Evolutionary conservation across 1,284 basidiomycete species (phyloP).

Genomic region (Ustilago curta): DNA sequence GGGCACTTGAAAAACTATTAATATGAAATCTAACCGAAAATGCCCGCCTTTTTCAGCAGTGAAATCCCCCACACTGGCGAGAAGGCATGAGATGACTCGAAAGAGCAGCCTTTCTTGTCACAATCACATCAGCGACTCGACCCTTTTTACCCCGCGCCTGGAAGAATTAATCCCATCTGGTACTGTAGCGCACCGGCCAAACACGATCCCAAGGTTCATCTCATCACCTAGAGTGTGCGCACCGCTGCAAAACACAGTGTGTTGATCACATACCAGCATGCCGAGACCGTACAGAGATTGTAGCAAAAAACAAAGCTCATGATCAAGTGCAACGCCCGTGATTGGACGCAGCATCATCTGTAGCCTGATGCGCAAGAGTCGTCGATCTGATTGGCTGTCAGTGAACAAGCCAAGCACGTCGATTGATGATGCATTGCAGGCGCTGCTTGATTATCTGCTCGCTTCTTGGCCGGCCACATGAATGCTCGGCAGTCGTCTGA

Average conservation of each 20-base stretch:
- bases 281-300: neutral
- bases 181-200: neutral
- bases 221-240: neutral
- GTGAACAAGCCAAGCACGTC: neutral
- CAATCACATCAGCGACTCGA: too few species aligned
- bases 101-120: neutral
- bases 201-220: neutral
- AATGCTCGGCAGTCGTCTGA: neutral
- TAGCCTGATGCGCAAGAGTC: neutral
- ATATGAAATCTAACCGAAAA: constrained; percentile 32
- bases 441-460: constrained; percentile 3
- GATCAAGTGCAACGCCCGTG: neutral
- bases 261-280: too few species aligned
- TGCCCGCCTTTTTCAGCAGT: constrained; percentile 14
- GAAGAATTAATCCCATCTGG: constrained; percentile 19
- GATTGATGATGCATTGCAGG: neutral
- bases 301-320: neutral
- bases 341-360: neutral
- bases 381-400: constrained; percentile 2
- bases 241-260: too few species aligned
- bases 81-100: constrained; percentile 26
- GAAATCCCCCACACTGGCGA: neutral
- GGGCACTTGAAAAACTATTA: neutral
- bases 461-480: neutral
- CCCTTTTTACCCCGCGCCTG: constrained; percentile 29